These are phyloP conservation scores for Phytophthora foliorum DNA, from an alignment of 352 stramenopile genomes.

Conservation along the genomic window DNA sequence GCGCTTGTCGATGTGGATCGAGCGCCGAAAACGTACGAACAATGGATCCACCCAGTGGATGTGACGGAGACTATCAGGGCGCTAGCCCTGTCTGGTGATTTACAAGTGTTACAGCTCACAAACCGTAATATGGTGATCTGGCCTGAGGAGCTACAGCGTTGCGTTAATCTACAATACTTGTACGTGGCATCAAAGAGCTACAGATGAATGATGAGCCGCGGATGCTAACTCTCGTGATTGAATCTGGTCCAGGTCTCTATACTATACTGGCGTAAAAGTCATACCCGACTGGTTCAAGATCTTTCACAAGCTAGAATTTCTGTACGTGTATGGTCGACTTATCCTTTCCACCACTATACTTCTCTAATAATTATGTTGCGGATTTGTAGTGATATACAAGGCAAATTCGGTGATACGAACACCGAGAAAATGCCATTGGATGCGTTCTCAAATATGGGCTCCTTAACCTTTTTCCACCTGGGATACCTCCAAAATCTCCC, in stretches of 20 bases:
- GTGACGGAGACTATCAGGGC: constrained; percentile 13
- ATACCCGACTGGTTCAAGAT: constrained; percentile 27
- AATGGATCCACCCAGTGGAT: constrained; percentile 24
- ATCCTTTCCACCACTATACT: not conserved
- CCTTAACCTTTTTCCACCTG: constrained; percentile 40
- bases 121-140: constrained; percentile 26
- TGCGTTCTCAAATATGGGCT: constrained; percentile 24
- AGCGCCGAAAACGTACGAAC: constrained; percentile 24
- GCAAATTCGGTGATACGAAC: constrained; percentile 14
- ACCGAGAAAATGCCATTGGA: constrained; percentile 6
- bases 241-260: constrained; percentile 6
- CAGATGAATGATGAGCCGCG: too few species aligned
- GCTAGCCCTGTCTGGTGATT: constrained; percentile 28
- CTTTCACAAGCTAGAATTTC: constrained; percentile 36
- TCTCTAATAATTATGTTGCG: constrained; percentile 19
- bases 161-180: constrained; percentile 27
- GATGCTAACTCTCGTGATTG: not conserved
- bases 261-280: constrained; percentile 31
- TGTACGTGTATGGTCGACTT: constrained; percentile 26
- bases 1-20: constrained; percentile 41
- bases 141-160: constrained; percentile 34
- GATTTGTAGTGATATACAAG: constrained; percentile 8
- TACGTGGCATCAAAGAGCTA: constrained; percentile 4
- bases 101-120: constrained; percentile 37
- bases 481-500: constrained; percentile 20